Evolutionary conservation across 2,329 filamentous ascomycete species (phyloP).

Genomic region (Pseudocercospora fuligena): DNA sequence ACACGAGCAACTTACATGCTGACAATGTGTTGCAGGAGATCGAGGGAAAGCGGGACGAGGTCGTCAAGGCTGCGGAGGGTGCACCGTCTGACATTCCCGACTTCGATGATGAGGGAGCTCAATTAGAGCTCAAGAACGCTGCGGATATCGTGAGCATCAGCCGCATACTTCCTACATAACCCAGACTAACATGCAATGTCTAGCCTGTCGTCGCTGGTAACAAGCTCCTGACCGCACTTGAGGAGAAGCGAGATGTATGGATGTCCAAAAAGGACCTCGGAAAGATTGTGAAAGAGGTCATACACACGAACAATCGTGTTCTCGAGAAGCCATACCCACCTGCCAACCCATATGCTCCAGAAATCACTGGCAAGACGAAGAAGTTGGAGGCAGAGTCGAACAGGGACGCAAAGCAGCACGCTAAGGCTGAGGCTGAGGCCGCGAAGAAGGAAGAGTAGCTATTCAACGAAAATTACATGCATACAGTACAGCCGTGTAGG

Average conservation of each 20-base stretch:
- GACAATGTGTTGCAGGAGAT: conserved; percentile 20
- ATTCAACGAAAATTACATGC: neutral
- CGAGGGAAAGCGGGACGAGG: conserved; percentile 23
- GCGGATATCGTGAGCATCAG: conserved; percentile 20
- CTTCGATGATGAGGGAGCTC: conserved; percentile 30
- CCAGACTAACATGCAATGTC: neutral
- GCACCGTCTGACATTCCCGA: conserved; percentile 27
- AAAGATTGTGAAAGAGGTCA: conserved; percentile 32
- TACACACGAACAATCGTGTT: conserved; percentile 26
- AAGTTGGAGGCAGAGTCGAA: conserved; percentile 27
- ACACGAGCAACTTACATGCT: neutral
- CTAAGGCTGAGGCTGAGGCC: conserved; percentile 13
- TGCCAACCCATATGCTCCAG: conserved; percentile 28
- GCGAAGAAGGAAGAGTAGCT: neutral
- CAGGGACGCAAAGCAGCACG: conserved; percentile 22
- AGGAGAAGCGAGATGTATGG: conserved; percentile 29
- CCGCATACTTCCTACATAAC: neutral
- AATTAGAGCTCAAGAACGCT: conserved; percentile 29
- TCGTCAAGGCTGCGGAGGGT: conserved; percentile 28
- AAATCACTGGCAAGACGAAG: conserved; percentile 28
- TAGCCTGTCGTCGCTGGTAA: conserved; percentile 28
- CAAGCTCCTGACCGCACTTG: conserved; percentile 26
- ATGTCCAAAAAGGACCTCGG: conserved; percentile 27
- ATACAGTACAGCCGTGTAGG: neutral
- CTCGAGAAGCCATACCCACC: conserved; percentile 28